These are phyloP conservation scores for Circinella umbellata DNA, from an alignment of 371 early-diverging fungal genomes.

Conservation along the genomic window DNA sequence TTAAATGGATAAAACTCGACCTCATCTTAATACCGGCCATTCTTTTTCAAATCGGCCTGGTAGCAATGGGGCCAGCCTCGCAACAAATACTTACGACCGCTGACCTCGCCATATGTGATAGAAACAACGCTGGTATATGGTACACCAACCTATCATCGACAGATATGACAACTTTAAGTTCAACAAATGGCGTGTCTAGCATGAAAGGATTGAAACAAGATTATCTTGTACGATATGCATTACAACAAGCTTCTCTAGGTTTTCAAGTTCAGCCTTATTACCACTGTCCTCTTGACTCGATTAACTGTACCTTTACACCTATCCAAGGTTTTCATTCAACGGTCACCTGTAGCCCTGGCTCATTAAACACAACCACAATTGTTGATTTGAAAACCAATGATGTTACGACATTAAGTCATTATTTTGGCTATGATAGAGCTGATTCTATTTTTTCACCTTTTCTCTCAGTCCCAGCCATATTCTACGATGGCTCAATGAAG, in stretches of 20 bases:
- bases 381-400: conserved; percentile 12
- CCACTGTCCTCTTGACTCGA: background rate
- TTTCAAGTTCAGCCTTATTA: conserved; percentile 7
- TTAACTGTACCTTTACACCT: conserved; percentile 13
- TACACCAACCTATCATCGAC: background rate
- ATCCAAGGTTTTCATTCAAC: conserved; percentile 1
- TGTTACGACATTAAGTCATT: conserved; percentile 13
- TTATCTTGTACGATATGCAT: conserved; percentile 11
- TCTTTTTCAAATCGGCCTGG: conserved; percentile 17
- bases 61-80: conserved; percentile 22
- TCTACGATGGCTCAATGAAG: conserved; percentile 21
- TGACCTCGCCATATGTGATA: background rate
- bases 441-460: background rate
- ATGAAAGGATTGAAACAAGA: conserved; percentile 18
- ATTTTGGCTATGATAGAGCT: conserved; percentile 4
- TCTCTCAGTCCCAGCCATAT: conserved; percentile 8
- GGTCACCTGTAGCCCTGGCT: conserved; percentile 11
- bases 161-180: conserved; percentile 12
- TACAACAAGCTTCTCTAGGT: conserved; percentile 7
- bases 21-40: conserved; percentile 10
- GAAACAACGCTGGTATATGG: conserved; percentile 1
- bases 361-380: conserved; percentile 12
- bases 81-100: conserved; percentile 12
- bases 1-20: conserved; percentile 3
- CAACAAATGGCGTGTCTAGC: background rate